Percentiles rank a stretch among this genome's conserved stretches.
Evolutionary conservation across 768 basidiomycete species (phyloP).

Genomic region (Suillus ampliporus): DNA sequence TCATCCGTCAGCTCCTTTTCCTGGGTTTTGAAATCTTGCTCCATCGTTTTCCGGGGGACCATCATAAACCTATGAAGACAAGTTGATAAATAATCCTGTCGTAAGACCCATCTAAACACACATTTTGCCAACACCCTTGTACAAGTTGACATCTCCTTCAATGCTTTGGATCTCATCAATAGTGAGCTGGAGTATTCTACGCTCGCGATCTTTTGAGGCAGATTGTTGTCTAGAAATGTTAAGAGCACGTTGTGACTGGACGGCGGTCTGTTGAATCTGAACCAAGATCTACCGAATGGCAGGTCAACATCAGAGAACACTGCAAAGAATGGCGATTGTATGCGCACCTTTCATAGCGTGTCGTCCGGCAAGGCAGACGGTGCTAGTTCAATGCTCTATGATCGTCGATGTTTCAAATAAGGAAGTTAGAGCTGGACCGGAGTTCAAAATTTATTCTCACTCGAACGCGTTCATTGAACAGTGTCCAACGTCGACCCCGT

Average conservation of each 20-base stretch:
- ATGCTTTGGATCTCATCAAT: conserved; percentile 80
- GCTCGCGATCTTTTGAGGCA: conserved; percentile 83
- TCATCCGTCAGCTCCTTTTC: conserved; percentile 89
- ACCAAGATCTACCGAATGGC: conserved; percentile 70
- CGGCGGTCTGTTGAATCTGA: conserved; percentile 91
- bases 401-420: neutral
- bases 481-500: conserved; percentile 13
- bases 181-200: conserved; percentile 88
- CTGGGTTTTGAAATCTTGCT: conserved; percentile 71
- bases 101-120: conserved; percentile 35
- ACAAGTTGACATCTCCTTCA: conserved; percentile 77
- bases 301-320: conserved; percentile 24
- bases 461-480: conserved; percentile 28
- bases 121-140: conserved; percentile 98
- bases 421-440: conserved; percentile 22
- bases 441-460: conserved; percentile 40
- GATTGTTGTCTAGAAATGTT: conserved; percentile 77
- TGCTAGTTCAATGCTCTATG: neutral
- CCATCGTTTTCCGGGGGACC: conserved; percentile 81
- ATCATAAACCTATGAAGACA: conserved; percentile 78
- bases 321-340: conserved; percentile 6
- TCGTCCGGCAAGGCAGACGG: conserved; percentile 71
- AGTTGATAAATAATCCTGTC: conserved; percentile 6
- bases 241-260: conserved; percentile 83
- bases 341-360: conserved; percentile 74